Conservation (phyloP, 768 basidiomycete genomes). For the Termitomyces sp. region DNA sequence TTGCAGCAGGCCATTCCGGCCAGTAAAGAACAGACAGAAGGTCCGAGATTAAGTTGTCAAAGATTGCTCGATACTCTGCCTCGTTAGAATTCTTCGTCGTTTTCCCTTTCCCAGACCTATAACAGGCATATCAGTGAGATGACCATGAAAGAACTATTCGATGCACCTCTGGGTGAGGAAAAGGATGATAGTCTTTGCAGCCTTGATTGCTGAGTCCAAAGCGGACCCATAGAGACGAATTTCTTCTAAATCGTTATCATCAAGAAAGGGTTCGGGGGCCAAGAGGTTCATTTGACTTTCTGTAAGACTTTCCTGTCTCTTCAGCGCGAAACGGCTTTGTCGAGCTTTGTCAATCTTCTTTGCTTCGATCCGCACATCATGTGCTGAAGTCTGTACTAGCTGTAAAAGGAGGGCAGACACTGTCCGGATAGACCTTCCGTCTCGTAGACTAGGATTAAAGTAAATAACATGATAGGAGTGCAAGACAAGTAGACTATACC, state of each 20-base stretch:
- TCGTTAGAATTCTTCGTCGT: constrained; percentile 89
- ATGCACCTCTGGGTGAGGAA: constrained; percentile 64
- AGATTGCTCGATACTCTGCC: constrained; percentile 87
- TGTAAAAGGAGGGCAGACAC: constrained; percentile 91
- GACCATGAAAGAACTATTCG: background rate
- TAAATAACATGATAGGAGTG: background rate
- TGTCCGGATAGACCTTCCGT: constrained; percentile 88
- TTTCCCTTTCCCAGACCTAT: constrained; percentile 81
- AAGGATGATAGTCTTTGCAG: constrained; percentile 76
- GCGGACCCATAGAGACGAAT: constrained; percentile 65
- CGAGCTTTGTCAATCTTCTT: constrained; percentile 55
- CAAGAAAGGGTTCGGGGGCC: constrained; percentile 45
- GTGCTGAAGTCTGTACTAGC: constrained; percentile 92
- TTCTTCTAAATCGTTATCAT: constrained; percentile 72
- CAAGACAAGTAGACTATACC: constrained; percentile 34
- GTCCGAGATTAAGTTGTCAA: constrained; percentile 88
- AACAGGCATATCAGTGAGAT: background rate
- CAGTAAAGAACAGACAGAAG: constrained; percentile 83
- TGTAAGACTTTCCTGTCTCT: constrained; percentile 54
- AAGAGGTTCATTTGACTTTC: constrained; percentile 32
- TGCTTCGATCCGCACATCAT: constrained; percentile 75
- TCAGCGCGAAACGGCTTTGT: constrained; percentile 54
- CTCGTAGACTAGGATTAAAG: constrained; percentile 56
- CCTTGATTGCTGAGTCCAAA: constrained; percentile 76
- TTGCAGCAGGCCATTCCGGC: constrained; percentile 97